Percentiles rank a stretch among this genome's conserved stretches.
Evolutionary conservation across 1,284 basidiomycete genomes (phyloP).

Genomic region (Ceratobasidium sp.): DNA sequence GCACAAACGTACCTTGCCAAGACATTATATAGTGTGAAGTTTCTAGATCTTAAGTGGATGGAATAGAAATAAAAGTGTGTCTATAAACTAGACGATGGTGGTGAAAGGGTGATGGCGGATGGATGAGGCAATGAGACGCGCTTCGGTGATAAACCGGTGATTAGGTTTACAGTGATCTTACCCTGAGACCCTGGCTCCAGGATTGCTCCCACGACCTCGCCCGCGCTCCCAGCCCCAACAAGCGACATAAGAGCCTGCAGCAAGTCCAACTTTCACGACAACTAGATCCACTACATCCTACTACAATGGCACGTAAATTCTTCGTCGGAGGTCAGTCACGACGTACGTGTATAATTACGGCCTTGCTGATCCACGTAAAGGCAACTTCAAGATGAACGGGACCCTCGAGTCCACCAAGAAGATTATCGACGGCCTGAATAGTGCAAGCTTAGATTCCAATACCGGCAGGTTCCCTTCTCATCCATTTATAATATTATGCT

Average conservation of each 20-base stretch:
- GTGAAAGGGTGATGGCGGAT: conserved; percentile 39
- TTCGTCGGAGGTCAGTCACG: conserved; percentile 76
- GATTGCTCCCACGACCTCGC: conserved; percentile 31
- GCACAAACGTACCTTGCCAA: conserved; percentile 64
- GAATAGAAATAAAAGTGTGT: conserved; percentile 14
- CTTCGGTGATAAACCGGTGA: conserved; percentile 28
- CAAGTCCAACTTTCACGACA: conserved; percentile 10
- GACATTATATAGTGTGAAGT: conserved; percentile 60
- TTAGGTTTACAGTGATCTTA: neutral
- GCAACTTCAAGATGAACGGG: conserved; percentile 97
- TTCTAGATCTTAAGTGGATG: conserved; percentile 8
- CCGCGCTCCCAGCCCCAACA: conserved; percentile 13
- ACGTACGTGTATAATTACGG: neutral
- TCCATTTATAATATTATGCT: conserved; percentile 7
- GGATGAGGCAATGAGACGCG: conserved; percentile 32
- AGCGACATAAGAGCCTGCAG: neutral
- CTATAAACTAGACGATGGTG: conserved; percentile 15
- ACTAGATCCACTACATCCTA: conserved; percentile 1
- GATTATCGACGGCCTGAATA: conserved; percentile 79
- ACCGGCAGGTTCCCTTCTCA: conserved; percentile 70
- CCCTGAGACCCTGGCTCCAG: conserved; percentile 12
- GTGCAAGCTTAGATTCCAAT: conserved; percentile 78
- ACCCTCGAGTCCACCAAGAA: conserved; percentile 73
- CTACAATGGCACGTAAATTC: conserved; percentile 79
- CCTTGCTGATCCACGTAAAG: conserved; percentile 46